A percentile compares a stretch with the other conserved stretches of the same genome.
Evolutionary conservation across 768 basidiomycete genomes (phyloP).

Genomic region (Candolleomyces efflorescens): DNA sequence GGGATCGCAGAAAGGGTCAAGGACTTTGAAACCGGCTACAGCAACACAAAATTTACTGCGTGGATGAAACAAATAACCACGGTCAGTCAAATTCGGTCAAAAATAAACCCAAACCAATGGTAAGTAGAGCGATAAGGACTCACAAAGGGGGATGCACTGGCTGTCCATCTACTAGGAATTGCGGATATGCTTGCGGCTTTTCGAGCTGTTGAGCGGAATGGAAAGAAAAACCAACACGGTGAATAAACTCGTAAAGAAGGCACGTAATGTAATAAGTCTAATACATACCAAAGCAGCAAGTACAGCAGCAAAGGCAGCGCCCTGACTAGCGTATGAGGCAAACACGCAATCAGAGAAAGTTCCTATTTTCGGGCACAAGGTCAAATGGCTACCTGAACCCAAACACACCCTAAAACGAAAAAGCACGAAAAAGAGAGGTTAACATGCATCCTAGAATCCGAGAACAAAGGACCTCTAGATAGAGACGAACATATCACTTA

Average conservation of each 20-base stretch:
- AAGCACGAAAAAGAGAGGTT: neutral
- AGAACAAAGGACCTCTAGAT: neutral
- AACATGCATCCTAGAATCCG: neutral
- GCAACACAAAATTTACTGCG: conserved; percentile 62
- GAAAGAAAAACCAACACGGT: neutral
- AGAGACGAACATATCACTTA: conserved; percentile 25
- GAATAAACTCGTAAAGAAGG: no score
- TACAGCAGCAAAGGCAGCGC: conserved; percentile 67
- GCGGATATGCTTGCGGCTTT: conserved; percentile 37
- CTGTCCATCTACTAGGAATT: conserved; percentile 58
- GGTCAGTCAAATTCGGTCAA: neutral
- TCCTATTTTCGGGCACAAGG: neutral
- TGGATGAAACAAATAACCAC: conserved; percentile 6
- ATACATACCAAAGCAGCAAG: conserved; percentile 57
- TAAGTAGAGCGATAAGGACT: conserved; percentile 21
- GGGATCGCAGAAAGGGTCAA: conserved; percentile 38
- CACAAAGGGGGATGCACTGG: conserved; percentile 69
- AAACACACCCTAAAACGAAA: conserved; percentile 52
- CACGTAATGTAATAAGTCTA: no score
- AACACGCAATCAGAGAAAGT: neutral
- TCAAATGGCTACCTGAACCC: conserved; percentile 57
- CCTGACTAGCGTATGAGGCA: conserved; percentile 44
- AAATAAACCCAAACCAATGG: neutral
- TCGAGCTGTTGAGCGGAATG: no score
- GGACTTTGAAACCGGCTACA: conserved; percentile 61